Evolutionary conservation across 495 filamentous ascomycete species (phyloP).

Genomic region (Penicillium manginii): DNA sequence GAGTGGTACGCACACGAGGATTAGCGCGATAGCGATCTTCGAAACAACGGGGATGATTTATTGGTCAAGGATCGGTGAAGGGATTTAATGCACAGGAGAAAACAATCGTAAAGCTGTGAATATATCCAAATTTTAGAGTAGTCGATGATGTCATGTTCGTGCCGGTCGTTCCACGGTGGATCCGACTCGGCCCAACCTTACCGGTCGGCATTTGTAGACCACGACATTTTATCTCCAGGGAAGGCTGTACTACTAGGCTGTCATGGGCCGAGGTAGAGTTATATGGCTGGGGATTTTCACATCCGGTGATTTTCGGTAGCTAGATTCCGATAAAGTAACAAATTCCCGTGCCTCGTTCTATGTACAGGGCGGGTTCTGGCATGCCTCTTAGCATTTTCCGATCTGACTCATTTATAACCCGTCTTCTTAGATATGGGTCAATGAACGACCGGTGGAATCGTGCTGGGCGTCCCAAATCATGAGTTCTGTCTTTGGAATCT

Average conservation of each 20-base stretch:
- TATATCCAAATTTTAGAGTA: neutral
- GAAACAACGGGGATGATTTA: neutral
- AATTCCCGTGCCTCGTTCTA: neutral
- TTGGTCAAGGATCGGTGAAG: neutral
- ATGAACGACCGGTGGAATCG: slow-evolving; percentile 37
- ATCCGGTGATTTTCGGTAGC: neutral
- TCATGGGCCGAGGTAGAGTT: neutral
- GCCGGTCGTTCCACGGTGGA: slow-evolving; percentile 2
- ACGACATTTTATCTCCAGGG: neutral
- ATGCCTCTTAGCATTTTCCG: too few relatives aligned
- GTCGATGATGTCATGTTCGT: slow-evolving; percentile 2
- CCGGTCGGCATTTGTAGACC: neutral
- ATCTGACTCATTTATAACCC: too few relatives aligned
- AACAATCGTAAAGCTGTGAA: neutral
- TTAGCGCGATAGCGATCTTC: neutral
- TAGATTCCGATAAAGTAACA: neutral
- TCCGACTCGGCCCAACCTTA: slow-evolving; percentile 1
- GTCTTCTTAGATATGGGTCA: neutral
- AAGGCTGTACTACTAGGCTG: neutral
- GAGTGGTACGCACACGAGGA: neutral
- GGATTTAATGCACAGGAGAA: neutral
- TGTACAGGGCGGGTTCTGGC: neutral
- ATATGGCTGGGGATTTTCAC: too few relatives aligned
- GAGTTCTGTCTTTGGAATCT: slow-evolving; percentile 54
- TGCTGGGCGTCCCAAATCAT: slow-evolving; percentile 58